phyloP scores from a whole-genome alignment of 1,284 basidiomycete genomes.

The Anthracocystis panici-leucophaei region DNA sequence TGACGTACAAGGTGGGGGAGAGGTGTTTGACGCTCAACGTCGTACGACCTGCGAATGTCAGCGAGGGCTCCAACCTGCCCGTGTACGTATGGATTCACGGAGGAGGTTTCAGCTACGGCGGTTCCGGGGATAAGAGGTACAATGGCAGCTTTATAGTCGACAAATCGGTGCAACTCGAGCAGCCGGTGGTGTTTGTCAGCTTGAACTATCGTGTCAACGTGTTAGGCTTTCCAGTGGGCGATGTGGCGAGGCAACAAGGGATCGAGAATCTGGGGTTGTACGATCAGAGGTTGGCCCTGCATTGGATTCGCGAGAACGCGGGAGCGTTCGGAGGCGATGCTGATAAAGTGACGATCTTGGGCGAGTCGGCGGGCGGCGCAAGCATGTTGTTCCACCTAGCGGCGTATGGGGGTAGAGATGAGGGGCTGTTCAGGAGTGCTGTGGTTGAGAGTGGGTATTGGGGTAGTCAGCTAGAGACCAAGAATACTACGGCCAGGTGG shows the following conservation, averaged over 20 bases:
- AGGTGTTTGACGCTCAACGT: constrained; percentile 48
- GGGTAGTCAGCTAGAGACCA: constrained; percentile 14
- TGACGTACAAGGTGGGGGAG: constrained; percentile 45
- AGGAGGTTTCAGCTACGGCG: constrained; percentile 39
- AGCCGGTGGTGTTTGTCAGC: constrained; percentile 34
- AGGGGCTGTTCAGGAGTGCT: constrained; percentile 21
- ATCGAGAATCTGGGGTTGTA: constrained; percentile 35
- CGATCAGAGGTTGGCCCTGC: constrained; percentile 51
- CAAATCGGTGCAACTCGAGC: constrained; percentile 28
- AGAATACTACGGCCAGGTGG: neutral
- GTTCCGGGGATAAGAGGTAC: constrained; percentile 23
- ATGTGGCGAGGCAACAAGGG: constrained; percentile 11
- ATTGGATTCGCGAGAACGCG: constrained; percentile 55
- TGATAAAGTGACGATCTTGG: constrained; percentile 36
- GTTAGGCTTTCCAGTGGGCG: constrained; percentile 22
- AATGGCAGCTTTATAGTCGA: constrained; percentile 45
- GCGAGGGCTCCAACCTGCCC: constrained; percentile 18
- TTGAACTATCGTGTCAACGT: constrained; percentile 34
- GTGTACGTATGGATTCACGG: constrained; percentile 44
- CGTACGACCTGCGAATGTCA: constrained; percentile 19
- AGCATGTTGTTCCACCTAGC: constrained; percentile 35
- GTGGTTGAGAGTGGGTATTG: constrained; percentile 32
- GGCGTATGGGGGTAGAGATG: constrained; percentile 28
- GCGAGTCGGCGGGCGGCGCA: constrained; percentile 51
- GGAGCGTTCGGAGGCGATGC: constrained; percentile 50